Conservation (phyloP, 2,329 filamentous ascomycete species). For the Stylonectria norvegica region DNA sequence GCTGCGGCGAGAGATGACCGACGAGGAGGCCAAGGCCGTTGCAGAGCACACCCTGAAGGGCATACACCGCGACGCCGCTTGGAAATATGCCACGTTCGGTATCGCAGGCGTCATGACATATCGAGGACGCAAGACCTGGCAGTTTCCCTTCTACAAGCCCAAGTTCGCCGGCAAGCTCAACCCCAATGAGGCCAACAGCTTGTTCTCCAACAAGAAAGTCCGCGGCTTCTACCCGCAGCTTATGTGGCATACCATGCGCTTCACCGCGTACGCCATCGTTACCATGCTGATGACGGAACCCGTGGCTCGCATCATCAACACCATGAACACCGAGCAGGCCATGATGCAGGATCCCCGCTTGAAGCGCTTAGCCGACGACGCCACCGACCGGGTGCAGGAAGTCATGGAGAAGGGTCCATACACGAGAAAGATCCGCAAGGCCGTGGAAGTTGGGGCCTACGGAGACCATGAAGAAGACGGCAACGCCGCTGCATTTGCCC, state of each 20-base stretch:
- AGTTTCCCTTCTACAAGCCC: conserved; percentile 29
- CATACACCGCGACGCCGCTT: conserved; percentile 31
- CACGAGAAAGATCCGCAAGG: too few species aligned
- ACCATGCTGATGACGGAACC: conserved; percentile 27
- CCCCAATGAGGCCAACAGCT: conserved; percentile 26
- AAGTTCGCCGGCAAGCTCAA: conserved; percentile 25
- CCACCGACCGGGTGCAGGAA: conserved; percentile 19
- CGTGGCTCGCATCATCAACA: conserved; percentile 23
- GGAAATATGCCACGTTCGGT: conserved; percentile 25
- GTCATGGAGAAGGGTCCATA: conserved; percentile 17
- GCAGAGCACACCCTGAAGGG: conserved; percentile 32
- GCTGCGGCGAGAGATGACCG: conserved; percentile 31
- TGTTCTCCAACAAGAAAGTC: conserved; percentile 27
- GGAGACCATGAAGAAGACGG: too few species aligned
- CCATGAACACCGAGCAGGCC: conserved; percentile 19
- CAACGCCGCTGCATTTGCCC: neutral
- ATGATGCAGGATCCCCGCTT: conserved; percentile 22
- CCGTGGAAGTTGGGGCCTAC: too few species aligned
- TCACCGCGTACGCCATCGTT: conserved; percentile 24
- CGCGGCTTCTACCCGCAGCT: conserved; percentile 21
- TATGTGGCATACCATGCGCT: conserved; percentile 25
- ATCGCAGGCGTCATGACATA: conserved; percentile 28
- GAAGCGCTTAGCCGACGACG: conserved; percentile 24
- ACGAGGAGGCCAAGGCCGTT: conserved; percentile 36
- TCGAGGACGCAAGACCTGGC: conserved; percentile 26